phyloP scores from a whole-genome alignment of 2,329 filamentous ascomycete species.

The Fusarium sp. region DNA sequence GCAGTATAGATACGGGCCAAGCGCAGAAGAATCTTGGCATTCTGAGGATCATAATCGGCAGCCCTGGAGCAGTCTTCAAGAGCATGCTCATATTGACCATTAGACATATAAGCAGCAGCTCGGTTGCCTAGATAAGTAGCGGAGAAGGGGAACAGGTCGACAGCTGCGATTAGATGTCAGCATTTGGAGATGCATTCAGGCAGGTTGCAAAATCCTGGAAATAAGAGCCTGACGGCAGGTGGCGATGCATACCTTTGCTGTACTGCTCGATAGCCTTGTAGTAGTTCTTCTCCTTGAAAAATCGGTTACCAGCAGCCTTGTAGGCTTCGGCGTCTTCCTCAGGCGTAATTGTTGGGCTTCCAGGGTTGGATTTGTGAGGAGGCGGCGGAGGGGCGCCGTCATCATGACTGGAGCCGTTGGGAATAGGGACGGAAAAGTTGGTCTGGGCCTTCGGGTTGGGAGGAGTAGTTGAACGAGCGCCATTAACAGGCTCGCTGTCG shows the following conservation, averaged over 20 bases:
- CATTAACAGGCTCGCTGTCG: slow-evolving; percentile 72
- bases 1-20: slow-evolving; percentile 90
- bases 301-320: slow-evolving; percentile 94
- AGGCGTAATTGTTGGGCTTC: slow-evolving; percentile 65
- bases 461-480: slow-evolving; percentile 62
- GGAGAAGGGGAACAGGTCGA: slow-evolving; percentile 86
- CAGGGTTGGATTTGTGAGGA: slow-evolving; percentile 75
- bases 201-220: background rate
- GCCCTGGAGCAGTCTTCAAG: slow-evolving; percentile 88
- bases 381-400: slow-evolving; percentile 73
- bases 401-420: slow-evolving; percentile 58
- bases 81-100: slow-evolving; percentile 80
- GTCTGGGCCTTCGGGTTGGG: slow-evolving; percentile 54
- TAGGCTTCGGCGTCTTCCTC: slow-evolving; percentile 87
- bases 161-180: slow-evolving; percentile 67
- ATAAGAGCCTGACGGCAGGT: background rate
- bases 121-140: slow-evolving; percentile 94
- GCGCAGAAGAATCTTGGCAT: slow-evolving; percentile 88
- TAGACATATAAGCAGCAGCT: slow-evolving; percentile 92
- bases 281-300: slow-evolving; percentile 96
- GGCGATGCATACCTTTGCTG: slow-evolving; percentile 78
- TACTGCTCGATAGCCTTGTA: slow-evolving; percentile 90
- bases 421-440: slow-evolving; percentile 65
- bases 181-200: slow-evolving; percentile 14
- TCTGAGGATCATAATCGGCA: slow-evolving; percentile 84